A percentile compares a stretch with the other conserved stretches of the same genome.
phyloP scores from a whole-genome alignment of 225 moss, liverwort and hornwort species.

The Bryoerythrophyllum caledonicum region DNA sequence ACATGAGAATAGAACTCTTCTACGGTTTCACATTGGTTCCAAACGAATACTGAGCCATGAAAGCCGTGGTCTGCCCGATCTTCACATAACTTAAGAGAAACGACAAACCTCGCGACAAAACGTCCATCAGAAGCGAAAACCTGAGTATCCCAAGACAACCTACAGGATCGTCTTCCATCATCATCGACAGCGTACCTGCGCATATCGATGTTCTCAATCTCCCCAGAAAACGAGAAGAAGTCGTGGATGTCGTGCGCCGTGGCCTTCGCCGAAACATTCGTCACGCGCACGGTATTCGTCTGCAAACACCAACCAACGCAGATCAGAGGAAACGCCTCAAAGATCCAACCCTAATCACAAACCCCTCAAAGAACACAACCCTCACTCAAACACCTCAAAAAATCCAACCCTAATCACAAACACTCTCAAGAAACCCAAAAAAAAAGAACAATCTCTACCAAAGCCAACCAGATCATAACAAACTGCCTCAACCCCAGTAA shows the following conservation, averaged over 20 bases:
- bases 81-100: neutral
- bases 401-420: neutral
- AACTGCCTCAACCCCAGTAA: neutral
- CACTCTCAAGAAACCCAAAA: neutral
- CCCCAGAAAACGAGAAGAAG: conserved; percentile 98
- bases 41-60: neutral
- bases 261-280: conserved; percentile 83
- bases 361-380: too few species aligned
- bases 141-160: neutral
- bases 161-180: neutral
- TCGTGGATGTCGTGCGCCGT: conserved; percentile 89
- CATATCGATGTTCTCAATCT: conserved; percentile 89
- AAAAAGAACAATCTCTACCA: neutral
- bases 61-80: neutral
- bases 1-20: neutral
- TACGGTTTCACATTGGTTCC: neutral
- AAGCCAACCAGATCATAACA: neutral
- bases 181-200: conserved; percentile 51
- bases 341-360: neutral
- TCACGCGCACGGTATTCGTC: conserved; percentile 84
- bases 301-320: conserved; percentile 8
- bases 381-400: too few species aligned
- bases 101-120: neutral
- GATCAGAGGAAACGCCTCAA: neutral
- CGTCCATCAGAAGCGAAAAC: neutral